Conservation (phyloP, 176 grass and related monocot species). For the Coix lacrymajobi region DNA sequence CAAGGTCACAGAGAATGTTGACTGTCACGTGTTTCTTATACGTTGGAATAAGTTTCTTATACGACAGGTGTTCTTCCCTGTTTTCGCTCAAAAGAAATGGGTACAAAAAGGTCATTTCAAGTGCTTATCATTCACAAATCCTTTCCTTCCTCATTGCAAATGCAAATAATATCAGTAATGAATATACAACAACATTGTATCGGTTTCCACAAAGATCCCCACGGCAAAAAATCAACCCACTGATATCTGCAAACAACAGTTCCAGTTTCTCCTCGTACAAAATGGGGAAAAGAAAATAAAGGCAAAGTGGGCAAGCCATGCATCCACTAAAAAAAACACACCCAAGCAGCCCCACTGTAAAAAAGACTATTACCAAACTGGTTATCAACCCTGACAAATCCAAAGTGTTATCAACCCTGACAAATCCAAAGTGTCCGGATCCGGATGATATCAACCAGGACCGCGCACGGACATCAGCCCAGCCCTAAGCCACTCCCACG, state of each 20-base stretch:
- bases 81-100: background rate
- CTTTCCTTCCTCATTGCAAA: conserved; percentile 24
- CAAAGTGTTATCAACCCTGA: conserved; percentile 21
- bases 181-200: conserved; percentile 51
- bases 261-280: conserved; percentile 24
- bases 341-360: conserved; percentile 26
- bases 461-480: background rate
- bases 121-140: background rate
- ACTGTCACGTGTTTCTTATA: too few species aligned
- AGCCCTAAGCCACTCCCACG: background rate
- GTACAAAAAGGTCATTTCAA: background rate
- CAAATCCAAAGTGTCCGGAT: conserved; percentile 11
- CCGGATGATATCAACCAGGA: conserved; percentile 11
- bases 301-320: conserved; percentile 33
- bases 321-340: conserved; percentile 36
- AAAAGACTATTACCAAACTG: conserved; percentile 28
- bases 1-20: too few species aligned
- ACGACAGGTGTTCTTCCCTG: too few species aligned
- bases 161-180: conserved; percentile 41
- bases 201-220: conserved; percentile 5
- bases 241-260: conserved; percentile 37
- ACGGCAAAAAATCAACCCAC: conserved; percentile 13
- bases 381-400: conserved; percentile 31
- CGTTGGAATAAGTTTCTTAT: too few species aligned
- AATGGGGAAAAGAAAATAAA: background rate